Conservation (phyloP, 2,329 filamentous ascomycete species). For the Arthrobotrys iridis region DNA sequence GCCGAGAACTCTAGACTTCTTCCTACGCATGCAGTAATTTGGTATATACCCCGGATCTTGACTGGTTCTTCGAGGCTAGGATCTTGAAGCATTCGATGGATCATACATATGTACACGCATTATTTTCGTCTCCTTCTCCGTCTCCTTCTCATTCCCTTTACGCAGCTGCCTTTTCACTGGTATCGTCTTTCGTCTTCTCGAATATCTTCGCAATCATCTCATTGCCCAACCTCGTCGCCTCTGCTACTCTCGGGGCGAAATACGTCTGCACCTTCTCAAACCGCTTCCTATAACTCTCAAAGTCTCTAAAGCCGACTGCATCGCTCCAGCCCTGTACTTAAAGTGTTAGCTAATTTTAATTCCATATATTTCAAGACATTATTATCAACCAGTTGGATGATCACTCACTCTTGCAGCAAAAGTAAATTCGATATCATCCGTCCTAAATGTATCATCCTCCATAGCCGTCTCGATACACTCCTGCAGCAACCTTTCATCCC, state of each 20-base stretch:
- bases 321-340: slow-evolving; percentile 81
- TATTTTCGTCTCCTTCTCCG: too few relatives aligned
- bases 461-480: slow-evolving; percentile 86
- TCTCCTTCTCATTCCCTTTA: background rate
- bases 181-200: slow-evolving; percentile 72
- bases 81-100: background rate
- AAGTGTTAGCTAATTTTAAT: background rate
- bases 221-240: slow-evolving; percentile 87
- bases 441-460: slow-evolving; percentile 89
- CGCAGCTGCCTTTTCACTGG: slow-evolving; percentile 15
- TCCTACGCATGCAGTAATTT: background rate
- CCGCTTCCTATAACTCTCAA: slow-evolving; percentile 89
- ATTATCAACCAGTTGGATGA: background rate
- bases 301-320: slow-evolving; percentile 88
- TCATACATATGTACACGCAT: background rate
- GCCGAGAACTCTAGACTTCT: background rate
- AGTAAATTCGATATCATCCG: slow-evolving; percentile 95
- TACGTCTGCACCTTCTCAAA: slow-evolving; percentile 91
- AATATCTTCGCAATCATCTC: slow-evolving; percentile 97
- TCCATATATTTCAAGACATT: background rate
- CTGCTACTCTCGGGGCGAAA: slow-evolving; percentile 88
- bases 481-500: slow-evolving; percentile 80
- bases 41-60: background rate
- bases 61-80: too few relatives aligned
- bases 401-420: slow-evolving; percentile 79